Evolutionary conservation across 2,329 filamentous ascomycete genomes (phyloP).

Genomic region (Fusarium circinatum): DNA sequence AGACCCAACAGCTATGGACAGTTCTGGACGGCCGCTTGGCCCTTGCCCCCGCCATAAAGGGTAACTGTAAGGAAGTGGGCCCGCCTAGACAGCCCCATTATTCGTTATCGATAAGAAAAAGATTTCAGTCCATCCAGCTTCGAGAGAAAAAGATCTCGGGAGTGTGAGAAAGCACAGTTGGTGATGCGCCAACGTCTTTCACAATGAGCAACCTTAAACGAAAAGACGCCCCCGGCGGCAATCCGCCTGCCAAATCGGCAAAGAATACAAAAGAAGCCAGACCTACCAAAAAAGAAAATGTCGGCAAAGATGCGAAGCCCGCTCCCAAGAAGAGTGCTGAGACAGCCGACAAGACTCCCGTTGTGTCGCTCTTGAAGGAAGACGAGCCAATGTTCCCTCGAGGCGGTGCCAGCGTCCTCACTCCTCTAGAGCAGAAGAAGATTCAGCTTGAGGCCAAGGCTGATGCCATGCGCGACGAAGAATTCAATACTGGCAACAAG

Average conservation of each 20-base stretch:
- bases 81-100: background rate
- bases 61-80: constrained; percentile 4
- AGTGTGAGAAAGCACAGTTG: constrained; percentile 36
- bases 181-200: constrained; percentile 44
- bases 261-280: constrained; percentile 58
- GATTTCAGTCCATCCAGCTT: constrained; percentile 6
- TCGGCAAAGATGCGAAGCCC: constrained; percentile 46
- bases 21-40: background rate
- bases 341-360: constrained; percentile 47
- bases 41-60: background rate
- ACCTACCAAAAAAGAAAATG: constrained; percentile 58
- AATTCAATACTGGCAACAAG: constrained; percentile 63
- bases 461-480: constrained; percentile 90
- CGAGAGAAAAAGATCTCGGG: constrained; percentile 13
- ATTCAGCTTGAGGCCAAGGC: constrained; percentile 93
- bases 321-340: constrained; percentile 44
- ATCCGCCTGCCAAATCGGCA: constrained; percentile 60
- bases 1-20: background rate
- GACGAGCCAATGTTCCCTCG: constrained; percentile 93
- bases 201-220: constrained; percentile 67
- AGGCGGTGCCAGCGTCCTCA: constrained; percentile 90
- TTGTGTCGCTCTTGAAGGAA: constrained; percentile 67
- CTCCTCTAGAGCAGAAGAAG: constrained; percentile 94
- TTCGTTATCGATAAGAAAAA: constrained; percentile 25
- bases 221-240: constrained; percentile 65